Evolutionary conservation across 371 early-diverging fungal species (phyloP).

Genomic region (Lichtheimia hyalospora): DNA sequence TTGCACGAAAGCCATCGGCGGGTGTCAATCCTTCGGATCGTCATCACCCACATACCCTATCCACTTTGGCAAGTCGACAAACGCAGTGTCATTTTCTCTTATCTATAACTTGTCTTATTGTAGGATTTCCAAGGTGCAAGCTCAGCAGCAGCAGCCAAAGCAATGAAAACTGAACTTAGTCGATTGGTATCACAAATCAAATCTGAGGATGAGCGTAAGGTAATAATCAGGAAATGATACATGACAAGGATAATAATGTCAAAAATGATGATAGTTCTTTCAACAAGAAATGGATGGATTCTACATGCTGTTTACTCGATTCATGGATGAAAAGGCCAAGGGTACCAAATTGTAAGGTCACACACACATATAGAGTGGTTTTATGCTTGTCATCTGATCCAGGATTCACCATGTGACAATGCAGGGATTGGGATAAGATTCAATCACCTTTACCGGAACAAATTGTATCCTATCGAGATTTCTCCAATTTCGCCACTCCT

Average conservation of each 20-base stretch:
- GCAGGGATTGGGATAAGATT: constrained; percentile 91
- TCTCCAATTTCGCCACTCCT: constrained; percentile 53
- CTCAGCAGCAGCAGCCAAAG: constrained; percentile 65
- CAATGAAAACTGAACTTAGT: constrained; percentile 63
- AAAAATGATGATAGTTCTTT: background rate
- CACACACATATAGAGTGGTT: too few species aligned
- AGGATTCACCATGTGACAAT: background rate
- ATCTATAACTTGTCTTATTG: background rate
- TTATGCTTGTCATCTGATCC: constrained; percentile 6
- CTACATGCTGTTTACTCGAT: constrained; percentile 87
- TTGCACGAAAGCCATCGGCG: too few species aligned
- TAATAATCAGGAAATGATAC: constrained; percentile 17
- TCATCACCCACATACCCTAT: constrained; percentile 61
- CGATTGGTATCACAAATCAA: constrained; percentile 50
- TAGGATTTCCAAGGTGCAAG: constrained; percentile 69
- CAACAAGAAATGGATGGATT: constrained; percentile 84
- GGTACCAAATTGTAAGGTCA: constrained; percentile 78
- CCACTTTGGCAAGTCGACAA: constrained; percentile 50
- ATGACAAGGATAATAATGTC: background rate
- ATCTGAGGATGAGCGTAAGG: constrained; percentile 57
- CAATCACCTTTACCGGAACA: constrained; percentile 87
- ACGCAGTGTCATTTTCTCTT: background rate
- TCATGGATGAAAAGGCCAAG: constrained; percentile 78
- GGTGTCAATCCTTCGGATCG: constrained; percentile 22
- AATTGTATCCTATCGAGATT: constrained; percentile 75